phyloP scores from a whole-genome alignment of 2,329 filamentous ascomycete species.

The Diplodia seriata region DNA sequence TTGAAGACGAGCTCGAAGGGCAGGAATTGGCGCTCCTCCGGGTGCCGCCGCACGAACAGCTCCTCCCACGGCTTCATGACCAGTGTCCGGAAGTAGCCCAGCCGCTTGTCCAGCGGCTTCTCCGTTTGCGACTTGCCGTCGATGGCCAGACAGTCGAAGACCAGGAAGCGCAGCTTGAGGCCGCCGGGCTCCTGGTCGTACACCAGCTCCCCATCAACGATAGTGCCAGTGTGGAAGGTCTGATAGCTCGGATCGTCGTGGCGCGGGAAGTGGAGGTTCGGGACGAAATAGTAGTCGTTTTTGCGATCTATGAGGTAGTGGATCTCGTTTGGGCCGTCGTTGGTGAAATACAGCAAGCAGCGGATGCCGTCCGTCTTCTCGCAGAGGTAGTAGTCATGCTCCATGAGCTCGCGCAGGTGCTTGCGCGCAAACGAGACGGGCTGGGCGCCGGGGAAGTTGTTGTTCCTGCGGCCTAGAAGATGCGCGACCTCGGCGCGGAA shows the following conservation, averaged over 20 bases:
- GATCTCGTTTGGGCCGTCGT: conserved; percentile 66
- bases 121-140: conserved; percentile 78
- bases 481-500: conserved; percentile 77
- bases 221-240: conserved; percentile 77
- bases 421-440: conserved; percentile 87
- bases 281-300: conserved; percentile 93
- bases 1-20: conserved; percentile 88
- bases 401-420: conserved; percentile 82
- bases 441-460: conserved; percentile 85
- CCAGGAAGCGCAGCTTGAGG: conserved; percentile 77
- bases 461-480: conserved; percentile 73
- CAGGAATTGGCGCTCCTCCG: conserved; percentile 72
- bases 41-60: conserved; percentile 64
- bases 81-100: conserved; percentile 82
- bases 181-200: conserved; percentile 72
- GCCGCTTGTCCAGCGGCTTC: conserved; percentile 82
- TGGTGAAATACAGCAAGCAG: conserved; percentile 89
- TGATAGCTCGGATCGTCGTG: conserved; percentile 63
- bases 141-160: conserved; percentile 90
- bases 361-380: conserved; percentile 98
- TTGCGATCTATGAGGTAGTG: conserved; percentile 97
- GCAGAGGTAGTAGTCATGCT: conserved; percentile 93
- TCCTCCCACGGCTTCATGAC: conserved; percentile 75
- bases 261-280: conserved; percentile 80
- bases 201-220: conserved; percentile 93